phyloP scores from a whole-genome alignment of 2,329 filamentous ascomycete genomes.

The Claviceps arundinis region DNA sequence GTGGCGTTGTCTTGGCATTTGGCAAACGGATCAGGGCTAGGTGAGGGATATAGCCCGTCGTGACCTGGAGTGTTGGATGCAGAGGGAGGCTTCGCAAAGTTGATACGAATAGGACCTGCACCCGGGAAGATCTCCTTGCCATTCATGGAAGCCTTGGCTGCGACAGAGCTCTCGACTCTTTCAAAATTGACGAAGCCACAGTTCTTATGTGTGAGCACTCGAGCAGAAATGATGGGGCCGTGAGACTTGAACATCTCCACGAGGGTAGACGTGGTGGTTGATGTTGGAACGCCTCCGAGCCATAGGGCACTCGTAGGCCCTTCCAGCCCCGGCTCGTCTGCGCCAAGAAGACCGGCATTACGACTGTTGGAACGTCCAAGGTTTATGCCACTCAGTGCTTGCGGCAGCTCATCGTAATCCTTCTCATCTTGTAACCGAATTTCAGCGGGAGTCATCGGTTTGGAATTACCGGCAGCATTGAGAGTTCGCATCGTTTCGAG shows the following conservation, averaged over 20 bases:
- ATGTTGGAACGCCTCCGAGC: slow-evolving; percentile 95
- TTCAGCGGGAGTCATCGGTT: slow-evolving; percentile 61
- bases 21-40: slow-evolving; percentile 74
- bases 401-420: slow-evolving; percentile 67
- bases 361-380: slow-evolving; percentile 53
- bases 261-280: slow-evolving; percentile 87
- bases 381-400: slow-evolving; percentile 71
- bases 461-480: slow-evolving; percentile 56
- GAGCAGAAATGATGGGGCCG: slow-evolving; percentile 77
- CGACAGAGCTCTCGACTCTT: slow-evolving; percentile 75
- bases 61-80: slow-evolving; percentile 79
- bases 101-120: slow-evolving; percentile 85
- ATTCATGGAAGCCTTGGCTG: slow-evolving; percentile 78
- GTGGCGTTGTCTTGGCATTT: slow-evolving; percentile 35
- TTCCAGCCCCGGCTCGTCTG: slow-evolving; percentile 70
- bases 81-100: slow-evolving; percentile 92
- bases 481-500: slow-evolving; percentile 66
- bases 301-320: slow-evolving; percentile 87
- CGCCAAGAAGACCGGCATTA: slow-evolving; percentile 53
- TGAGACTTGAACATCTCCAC: slow-evolving; percentile 94
- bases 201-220: slow-evolving; percentile 95
- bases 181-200: slow-evolving; percentile 99
- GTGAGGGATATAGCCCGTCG: slow-evolving; percentile 77
- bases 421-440: slow-evolving; percentile 60
- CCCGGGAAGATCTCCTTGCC: slow-evolving; percentile 98